Conservation (phyloP, 1,139 yeast genomes). For the Saccharomyces hybrid region DNA sequence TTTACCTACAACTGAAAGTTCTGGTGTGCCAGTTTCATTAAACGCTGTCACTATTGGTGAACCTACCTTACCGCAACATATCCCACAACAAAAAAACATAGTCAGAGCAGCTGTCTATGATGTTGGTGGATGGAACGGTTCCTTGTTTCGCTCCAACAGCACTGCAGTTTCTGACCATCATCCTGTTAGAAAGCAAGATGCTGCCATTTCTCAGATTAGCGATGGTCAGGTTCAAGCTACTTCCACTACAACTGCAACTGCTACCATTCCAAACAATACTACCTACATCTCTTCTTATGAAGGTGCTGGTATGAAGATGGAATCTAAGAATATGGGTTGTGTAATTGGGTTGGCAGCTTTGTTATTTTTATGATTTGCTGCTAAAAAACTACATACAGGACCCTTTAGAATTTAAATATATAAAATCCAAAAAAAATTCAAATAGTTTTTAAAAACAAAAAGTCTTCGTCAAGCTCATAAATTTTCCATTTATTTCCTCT, state of each 20-base stretch:
- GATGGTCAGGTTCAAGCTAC: slow-evolving; percentile 16
- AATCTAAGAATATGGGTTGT: not conserved
- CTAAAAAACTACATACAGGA: too few relatives aligned
- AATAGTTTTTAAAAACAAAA: too few relatives aligned
- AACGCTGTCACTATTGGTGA: too few relatives aligned
- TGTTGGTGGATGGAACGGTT: not conserved
- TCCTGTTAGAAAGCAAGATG: not conserved
- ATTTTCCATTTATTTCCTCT: too few relatives aligned
- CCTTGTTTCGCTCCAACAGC: not conserved
- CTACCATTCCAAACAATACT: not conserved
- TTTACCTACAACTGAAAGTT: too few relatives aligned
- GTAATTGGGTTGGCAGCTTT: not conserved
- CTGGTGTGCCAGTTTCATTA: too few relatives aligned
- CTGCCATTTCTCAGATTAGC: slow-evolving; percentile 12
- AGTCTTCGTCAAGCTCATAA: too few relatives aligned
- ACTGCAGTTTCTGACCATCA: not conserved
- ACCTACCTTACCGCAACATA: too few relatives aligned
- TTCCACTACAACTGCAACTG: not conserved
- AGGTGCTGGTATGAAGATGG: not conserved
- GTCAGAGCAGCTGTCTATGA: not conserved
- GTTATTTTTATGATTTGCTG: not conserved
- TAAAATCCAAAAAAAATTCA: too few relatives aligned
- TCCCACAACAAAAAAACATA: too few relatives aligned
- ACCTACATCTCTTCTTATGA: not conserved
- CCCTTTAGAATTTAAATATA: too few relatives aligned